These are phyloP conservation scores for Persicaria maculosa DNA, from an alignment of 148 eudicot genomes.

Conservation along the genomic window DNA sequence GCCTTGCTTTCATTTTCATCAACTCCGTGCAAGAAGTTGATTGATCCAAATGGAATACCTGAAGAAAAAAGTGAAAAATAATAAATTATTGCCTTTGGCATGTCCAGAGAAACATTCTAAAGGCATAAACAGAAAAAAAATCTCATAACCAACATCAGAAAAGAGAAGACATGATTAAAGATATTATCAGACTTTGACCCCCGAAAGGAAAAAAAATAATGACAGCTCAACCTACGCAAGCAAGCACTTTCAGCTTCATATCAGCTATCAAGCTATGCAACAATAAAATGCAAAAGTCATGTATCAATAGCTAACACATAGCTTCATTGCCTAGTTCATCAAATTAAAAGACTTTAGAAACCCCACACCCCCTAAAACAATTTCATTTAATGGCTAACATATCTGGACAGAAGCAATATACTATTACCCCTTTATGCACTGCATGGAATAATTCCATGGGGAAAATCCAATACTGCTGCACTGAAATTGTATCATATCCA, in stretches of 20 bases:
- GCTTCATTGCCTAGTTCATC: not conserved
- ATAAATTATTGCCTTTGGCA: not conserved
- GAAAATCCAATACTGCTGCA: no score
- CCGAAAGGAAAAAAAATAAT: not conserved
- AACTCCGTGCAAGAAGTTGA: conserved; percentile 80
- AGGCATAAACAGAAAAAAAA: not conserved
- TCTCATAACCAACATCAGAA: not conserved
- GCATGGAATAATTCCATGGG: not conserved
- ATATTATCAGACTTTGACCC: not conserved
- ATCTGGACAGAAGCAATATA: not conserved
- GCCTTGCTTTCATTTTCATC: conserved; percentile 99
- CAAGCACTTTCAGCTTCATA: conserved; percentile 1
- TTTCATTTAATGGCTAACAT: not conserved
- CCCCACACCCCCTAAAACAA: no score
- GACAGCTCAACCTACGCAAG: not conserved
- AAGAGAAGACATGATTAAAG: no score
- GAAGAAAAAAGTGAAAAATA: conserved; percentile 21
- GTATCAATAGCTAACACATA: no score
- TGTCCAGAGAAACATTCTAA: not conserved
- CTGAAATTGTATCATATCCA: no score
- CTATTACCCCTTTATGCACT: not conserved
- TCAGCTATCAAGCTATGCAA: no score
- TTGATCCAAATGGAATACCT: conserved; percentile 98
- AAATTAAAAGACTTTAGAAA: not conserved
- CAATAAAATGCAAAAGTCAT: not conserved